Evolutionary conservation across 257 asterid genomes (phyloP).

Genomic region (Coffea eugenioides): DNA sequence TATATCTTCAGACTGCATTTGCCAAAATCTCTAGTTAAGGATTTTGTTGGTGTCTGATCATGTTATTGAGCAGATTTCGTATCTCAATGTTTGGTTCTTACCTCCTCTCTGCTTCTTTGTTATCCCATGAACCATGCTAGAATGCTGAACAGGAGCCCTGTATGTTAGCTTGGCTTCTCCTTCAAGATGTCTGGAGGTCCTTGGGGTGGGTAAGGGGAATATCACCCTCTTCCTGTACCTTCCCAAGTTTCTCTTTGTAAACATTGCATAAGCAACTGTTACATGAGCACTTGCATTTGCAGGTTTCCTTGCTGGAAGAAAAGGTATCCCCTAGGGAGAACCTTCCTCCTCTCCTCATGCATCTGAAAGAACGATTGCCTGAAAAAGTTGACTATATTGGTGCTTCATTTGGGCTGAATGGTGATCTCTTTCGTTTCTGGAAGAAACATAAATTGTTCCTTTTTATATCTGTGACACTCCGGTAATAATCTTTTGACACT

Average conservation of each 20-base stretch:
- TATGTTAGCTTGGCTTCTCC: not conserved
- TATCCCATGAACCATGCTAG: not conserved
- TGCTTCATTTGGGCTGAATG: constrained; percentile 78
- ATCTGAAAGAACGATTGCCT: constrained; percentile 63
- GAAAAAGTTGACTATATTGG: constrained; percentile 82
- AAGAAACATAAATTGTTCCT: constrained; percentile 71
- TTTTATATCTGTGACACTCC: constrained; percentile 59
- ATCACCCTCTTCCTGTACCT: not conserved
- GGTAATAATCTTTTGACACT: constrained; percentile 32
- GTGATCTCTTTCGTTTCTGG: constrained; percentile 81
- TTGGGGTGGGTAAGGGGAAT: not conserved
- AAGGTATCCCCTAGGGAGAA: constrained; percentile 57
- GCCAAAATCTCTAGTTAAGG: too few relatives aligned
- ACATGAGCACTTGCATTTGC: constrained; percentile 11
- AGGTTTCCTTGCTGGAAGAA: constrained; percentile 74
- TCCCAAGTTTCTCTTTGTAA: not conserved
- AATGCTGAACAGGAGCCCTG: not conserved
- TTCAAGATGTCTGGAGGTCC: not conserved
- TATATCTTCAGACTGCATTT: too few relatives aligned
- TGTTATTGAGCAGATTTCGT: not conserved
- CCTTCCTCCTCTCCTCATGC: constrained; percentile 79
- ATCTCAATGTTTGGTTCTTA: constrained; percentile 1
- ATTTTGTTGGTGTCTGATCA: too few relatives aligned
- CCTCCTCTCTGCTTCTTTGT: not conserved
- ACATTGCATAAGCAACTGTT: not conserved